Evolutionary conservation across 768 basidiomycete genomes (phyloP).

Genomic region (Phlegmacium glaucopus): DNA sequence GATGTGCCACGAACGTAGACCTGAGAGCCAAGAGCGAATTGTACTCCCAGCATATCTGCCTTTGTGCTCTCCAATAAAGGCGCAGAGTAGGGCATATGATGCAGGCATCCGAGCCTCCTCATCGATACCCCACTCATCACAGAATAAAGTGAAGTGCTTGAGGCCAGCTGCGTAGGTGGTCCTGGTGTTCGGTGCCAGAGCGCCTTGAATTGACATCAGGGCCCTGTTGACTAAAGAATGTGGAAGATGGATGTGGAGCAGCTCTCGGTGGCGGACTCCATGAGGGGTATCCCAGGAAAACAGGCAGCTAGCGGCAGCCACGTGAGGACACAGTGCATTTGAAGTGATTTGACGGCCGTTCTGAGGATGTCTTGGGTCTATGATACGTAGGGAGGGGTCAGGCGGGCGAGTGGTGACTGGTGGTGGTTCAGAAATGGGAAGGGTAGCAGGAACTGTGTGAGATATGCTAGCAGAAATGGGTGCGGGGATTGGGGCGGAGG

Average conservation of each 20-base stretch:
- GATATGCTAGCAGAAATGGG: too few species aligned
- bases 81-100: slow-evolving; percentile 18
- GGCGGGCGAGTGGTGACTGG: too few species aligned
- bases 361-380: too few species aligned
- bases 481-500: not conserved
- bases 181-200: slow-evolving; percentile 15
- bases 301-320: slow-evolving; percentile 12
- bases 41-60: slow-evolving; percentile 7
- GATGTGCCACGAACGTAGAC: slow-evolving; percentile 28
- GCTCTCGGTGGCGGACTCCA: not conserved
- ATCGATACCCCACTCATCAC: slow-evolving; percentile 21
- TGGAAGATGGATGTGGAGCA: slow-evolving; percentile 6
- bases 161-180: slow-evolving; percentile 29
- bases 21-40: slow-evolving; percentile 23
- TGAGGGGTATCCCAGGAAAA: slow-evolving; percentile 16
- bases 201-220: slow-evolving; percentile 2
- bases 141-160: slow-evolving; percentile 32
- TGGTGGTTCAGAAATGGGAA: not conserved
- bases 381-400: too few species aligned
- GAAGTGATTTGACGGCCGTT: not conserved
- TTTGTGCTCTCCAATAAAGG: slow-evolving; percentile 15
- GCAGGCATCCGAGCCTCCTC: slow-evolving; percentile 28
- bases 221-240: slow-evolving; percentile 1
- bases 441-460: too few species aligned
- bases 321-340: slow-evolving; percentile 11